Evolutionary conservation across 441 rosid species (phyloP).

Genomic region (Populus hybrid): DNA sequence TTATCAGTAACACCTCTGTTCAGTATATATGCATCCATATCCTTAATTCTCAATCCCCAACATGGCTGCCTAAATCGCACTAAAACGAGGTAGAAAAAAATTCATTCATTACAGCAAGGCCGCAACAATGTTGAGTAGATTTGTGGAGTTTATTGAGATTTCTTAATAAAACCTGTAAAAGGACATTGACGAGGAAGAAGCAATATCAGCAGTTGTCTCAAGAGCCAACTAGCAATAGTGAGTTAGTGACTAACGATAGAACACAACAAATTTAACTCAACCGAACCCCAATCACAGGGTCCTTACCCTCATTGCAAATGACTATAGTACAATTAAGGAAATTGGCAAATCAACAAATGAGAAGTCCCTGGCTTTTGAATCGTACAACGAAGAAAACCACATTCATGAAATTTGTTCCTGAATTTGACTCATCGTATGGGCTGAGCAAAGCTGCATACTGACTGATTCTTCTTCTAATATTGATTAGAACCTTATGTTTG

Average conservation of each 20-base stretch:
- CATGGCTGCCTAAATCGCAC: too few species aligned
- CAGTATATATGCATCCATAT: too few species aligned
- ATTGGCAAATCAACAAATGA: not conserved
- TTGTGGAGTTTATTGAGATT: not conserved
- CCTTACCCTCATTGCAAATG: not conserved
- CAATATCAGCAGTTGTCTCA: not conserved
- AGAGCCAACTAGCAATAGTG: not conserved
- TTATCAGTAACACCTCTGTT: too few species aligned
- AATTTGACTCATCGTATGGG: too few species aligned
- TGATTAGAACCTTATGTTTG: too few species aligned
- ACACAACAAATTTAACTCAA: not conserved
- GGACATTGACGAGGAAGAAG: not conserved
- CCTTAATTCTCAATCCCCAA: too few species aligned
- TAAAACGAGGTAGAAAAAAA: too few species aligned
- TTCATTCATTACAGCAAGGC: too few species aligned
- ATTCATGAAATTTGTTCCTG: not conserved
- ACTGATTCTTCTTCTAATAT: not conserved
- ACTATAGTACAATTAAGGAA: not conserved
- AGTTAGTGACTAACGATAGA: not conserved
- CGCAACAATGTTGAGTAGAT: too few species aligned
- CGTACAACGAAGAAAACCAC: not conserved
- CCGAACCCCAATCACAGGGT: not conserved
- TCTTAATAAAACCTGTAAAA: not conserved
- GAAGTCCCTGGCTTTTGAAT: not conserved
- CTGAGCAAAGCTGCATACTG: not conserved